Evolutionary conservation across 768 basidiomycete genomes (phyloP).

Genomic region (Termitomyces sp.): DNA sequence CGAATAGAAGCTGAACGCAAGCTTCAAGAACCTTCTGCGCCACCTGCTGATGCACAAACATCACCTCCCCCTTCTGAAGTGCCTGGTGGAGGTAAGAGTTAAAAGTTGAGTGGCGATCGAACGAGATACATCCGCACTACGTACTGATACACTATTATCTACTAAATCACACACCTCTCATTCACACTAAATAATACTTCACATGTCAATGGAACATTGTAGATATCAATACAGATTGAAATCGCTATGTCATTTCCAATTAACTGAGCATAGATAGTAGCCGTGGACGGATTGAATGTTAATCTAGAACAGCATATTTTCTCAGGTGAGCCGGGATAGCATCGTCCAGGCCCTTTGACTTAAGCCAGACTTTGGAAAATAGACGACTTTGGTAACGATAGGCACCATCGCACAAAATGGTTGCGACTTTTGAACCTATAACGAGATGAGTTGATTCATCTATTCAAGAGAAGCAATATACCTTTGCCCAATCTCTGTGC

Average conservation of each 20-base stretch:
- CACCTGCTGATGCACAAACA: conserved; percentile 13
- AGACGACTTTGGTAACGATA: conserved; percentile 96
- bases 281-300: conserved; percentile 10
- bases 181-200: conserved; percentile 3
- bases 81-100: conserved; percentile 14
- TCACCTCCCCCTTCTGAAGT: conserved; percentile 19
- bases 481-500: conserved; percentile 85
- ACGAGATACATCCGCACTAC: not conserved
- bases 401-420: conserved; percentile 92
- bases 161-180: conserved; percentile 17
- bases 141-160: conserved; percentile 15
- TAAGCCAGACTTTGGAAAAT: conserved; percentile 92
- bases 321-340: conserved; percentile 82
- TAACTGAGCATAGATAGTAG: not conserved
- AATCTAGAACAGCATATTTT: conserved; percentile 89
- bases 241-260: not conserved
- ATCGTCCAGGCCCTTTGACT: conserved; percentile 69
- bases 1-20: conserved; percentile 87
- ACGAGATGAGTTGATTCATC: not conserved
- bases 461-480: conserved; percentile 17
- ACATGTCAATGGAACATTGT: conserved; percentile 5
- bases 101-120: conserved; percentile 10
- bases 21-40: conserved; percentile 11
- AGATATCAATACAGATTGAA: not conserved
- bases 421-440: conserved; percentile 81